Evolutionary conservation across 192 early-diverging fungal species (phyloP).

Genomic region (Rhizoclosmatium globosum): DNA sequence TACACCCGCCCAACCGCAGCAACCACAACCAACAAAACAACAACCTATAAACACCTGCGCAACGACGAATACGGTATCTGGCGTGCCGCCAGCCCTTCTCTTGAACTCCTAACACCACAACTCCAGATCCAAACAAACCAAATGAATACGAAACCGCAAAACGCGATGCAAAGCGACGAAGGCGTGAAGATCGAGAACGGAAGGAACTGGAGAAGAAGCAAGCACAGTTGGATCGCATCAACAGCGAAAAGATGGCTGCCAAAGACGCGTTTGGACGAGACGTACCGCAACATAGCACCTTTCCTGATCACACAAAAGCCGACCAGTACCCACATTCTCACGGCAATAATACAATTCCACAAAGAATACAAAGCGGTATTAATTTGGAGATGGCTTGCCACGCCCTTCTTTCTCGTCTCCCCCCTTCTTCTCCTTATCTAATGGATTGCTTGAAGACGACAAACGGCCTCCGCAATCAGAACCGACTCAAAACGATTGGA

Average conservation of each 20-base stretch:
- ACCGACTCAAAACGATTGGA: slow-evolving; percentile 22
- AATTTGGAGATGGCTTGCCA: not conserved
- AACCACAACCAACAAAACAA: slow-evolving; percentile 1
- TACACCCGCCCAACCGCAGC: slow-evolving; percentile 12
- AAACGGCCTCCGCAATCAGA: no score
- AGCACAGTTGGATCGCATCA: not conserved
- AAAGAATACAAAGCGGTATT: not conserved
- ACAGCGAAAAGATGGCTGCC: not conserved
- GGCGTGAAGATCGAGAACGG: slow-evolving; percentile 47
- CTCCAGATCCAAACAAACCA: slow-evolving; percentile 67
- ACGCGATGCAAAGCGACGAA: slow-evolving; percentile 58
- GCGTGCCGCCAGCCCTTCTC: not conserved
- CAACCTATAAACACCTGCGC: not conserved
- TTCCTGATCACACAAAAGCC: not conserved
- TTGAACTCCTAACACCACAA: not conserved
- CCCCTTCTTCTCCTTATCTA: no score
- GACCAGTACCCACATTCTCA: not conserved
- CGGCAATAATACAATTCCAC: not conserved
- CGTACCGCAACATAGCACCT: not conserved
- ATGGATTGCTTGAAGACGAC: no score
- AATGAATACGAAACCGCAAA: slow-evolving; percentile 80
- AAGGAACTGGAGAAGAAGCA: not conserved
- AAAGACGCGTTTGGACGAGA: not conserved
- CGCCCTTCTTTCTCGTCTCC: no score
- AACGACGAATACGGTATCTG: not conserved